phyloP scores from a whole-genome alignment of 805 yeast species.

The Starmera pachycereana region DNA sequence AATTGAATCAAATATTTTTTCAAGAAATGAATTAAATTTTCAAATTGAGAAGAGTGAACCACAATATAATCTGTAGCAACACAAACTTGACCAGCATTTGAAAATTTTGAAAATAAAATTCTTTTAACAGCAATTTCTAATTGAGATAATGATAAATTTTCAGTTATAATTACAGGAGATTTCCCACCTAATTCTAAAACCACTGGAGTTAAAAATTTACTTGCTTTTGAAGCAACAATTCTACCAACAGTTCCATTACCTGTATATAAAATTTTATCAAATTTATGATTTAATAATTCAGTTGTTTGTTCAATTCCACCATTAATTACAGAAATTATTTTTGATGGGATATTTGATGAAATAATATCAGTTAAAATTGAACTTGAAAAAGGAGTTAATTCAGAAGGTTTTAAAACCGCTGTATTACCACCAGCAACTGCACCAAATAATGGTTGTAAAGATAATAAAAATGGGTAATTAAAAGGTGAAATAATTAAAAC shows the following conservation, averaged over 20 bases:
- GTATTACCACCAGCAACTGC: conserved; percentile 84
- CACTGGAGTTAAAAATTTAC: conserved; percentile 73
- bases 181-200: conserved; percentile 88
- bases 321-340: conserved; percentile 50
- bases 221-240: conserved; percentile 71
- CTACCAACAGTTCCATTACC: conserved; percentile 74
- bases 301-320: conserved; percentile 67
- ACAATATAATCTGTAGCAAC: conserved; percentile 79
- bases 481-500: conserved; percentile 70
- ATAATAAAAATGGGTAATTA: conserved; percentile 64
- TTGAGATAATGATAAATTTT: conserved; percentile 32
- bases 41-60: conserved; percentile 50
- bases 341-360: conserved; percentile 39
- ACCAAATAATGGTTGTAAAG: conserved; percentile 58
- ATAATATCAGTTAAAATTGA: conserved; percentile 46
- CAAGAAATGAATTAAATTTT: conserved; percentile 34
- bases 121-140: conserved; percentile 44
- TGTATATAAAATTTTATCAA: conserved; percentile 79
- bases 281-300: conserved; percentile 45
- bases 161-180: conserved; percentile 69
- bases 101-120: conserved; percentile 66
- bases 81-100: conserved; percentile 86
- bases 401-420: conserved; percentile 70
- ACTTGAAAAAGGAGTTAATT: conserved; percentile 55
- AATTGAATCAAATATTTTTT: conserved; percentile 32